Conservation (phyloP, 345 rosid genomes). For the Rhodomyrtus tomentosa region DNA sequence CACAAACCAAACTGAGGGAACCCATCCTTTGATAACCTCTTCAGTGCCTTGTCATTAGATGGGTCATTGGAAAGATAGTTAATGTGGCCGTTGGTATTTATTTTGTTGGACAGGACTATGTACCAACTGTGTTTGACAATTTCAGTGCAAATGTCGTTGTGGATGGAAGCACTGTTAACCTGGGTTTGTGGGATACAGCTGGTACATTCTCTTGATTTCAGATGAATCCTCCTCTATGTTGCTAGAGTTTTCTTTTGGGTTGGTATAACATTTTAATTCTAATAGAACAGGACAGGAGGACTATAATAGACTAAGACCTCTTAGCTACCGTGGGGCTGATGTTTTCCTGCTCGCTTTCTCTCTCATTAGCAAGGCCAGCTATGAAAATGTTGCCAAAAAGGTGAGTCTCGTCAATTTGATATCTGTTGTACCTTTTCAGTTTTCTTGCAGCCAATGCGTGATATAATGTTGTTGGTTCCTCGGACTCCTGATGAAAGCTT, state of each 20-base stretch:
- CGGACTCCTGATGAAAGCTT: neutral
- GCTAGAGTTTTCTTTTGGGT: neutral
- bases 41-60: neutral
- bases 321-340: conserved; percentile 92
- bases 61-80: neutral
- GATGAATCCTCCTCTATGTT: neutral
- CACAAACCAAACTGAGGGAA: neutral
- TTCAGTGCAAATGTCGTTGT: conserved; percentile 82
- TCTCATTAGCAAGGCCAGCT: conserved; percentile 90
- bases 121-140: conserved; percentile 79
- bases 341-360: conserved; percentile 88
- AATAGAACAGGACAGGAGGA: conserved; percentile 77
- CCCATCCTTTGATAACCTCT: neutral
- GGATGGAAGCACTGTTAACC: conserved; percentile 69
- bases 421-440: neutral
- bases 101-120: conserved; percentile 47
- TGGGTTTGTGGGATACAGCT: conserved; percentile 84
- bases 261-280: conserved; percentile 2
- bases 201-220: conserved; percentile 21
- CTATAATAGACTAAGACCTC: conserved; percentile 78
- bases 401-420: conserved; percentile 22
- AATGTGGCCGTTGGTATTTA: neutral
- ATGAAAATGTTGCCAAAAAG: conserved; percentile 79
- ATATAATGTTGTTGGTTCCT: neutral
- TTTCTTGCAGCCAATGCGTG: neutral